Base-by-base conservation (phyloP, 2,329 filamentous ascomycete genomes). In the Fusarium sp. region DNA sequence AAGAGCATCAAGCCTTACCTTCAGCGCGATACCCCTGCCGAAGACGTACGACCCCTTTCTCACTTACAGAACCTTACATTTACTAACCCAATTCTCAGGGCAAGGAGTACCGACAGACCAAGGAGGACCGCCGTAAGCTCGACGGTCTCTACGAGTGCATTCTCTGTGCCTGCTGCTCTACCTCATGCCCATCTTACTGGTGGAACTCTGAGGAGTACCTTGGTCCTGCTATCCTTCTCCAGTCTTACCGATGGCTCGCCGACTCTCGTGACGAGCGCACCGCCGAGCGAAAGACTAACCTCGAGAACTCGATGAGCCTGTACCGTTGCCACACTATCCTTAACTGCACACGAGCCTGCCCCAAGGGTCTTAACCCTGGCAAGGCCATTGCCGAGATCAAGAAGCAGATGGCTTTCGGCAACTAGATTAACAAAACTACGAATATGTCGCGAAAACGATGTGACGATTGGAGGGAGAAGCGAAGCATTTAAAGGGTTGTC, bases 161-260 rank as follows among this genome's bases (percentile, higher is more conserved):
- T 85, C 92, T 99, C 67, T 99, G 96, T 88, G 96, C 96, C 79
- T 99, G 96, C 92, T 99, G 96, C 91, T 96, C 94, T 77, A 99
- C 96, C 28, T 97, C 96, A 52, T 99, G 96, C 89, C 96, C 96
- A n/a, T 98, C 95, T 23, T 99, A 99, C 89, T 99, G 96, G 96
- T 99, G 96, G 96, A 99, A 99, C 88, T 92, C 93, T 78, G 95
- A 98, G 86, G 95, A 98, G 85, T 99, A 99, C 87, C 94, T 99
- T 57, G 96, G 96, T 73, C 96, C 96, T 68, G 96, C 96, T 76
- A 94, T 99, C 70, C 93, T 99, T 60, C 91, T 99, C 76, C 96
- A 99, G 87, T 97, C 95, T 13, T 99, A 98, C 91, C 92, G 96
- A 82, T 99, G 96, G 96, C 89, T 99, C 76, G 93, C 92, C 81